Evolutionary conservation across 1,139 yeast species (phyloP).

Genomic region (Groenewaldozyma auringiensis): DNA sequence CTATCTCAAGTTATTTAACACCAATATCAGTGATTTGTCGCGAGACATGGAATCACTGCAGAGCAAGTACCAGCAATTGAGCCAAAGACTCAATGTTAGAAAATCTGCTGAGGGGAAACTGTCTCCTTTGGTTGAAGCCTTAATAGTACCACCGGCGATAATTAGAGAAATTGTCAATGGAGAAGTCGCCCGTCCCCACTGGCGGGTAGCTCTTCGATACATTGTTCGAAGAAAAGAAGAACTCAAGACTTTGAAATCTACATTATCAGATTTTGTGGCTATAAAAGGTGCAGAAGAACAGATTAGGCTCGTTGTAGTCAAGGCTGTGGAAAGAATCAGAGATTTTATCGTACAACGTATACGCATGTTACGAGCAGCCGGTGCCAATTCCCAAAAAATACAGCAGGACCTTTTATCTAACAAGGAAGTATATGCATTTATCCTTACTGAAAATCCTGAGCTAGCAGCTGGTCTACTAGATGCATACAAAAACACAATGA

Average conservation of each 20-base stretch:
- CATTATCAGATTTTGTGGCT: slow-evolving; percentile 16
- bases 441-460: slow-evolving; percentile 48
- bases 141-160: slow-evolving; percentile 60
- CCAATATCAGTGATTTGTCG: slow-evolving; percentile 52
- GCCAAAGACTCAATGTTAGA: slow-evolving; percentile 50
- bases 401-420: slow-evolving; percentile 59
- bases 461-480: slow-evolving; percentile 66
- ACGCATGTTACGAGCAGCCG: slow-evolving; percentile 49
- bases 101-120: slow-evolving; percentile 49
- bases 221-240: slow-evolving; percentile 20
- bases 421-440: slow-evolving; percentile 52
- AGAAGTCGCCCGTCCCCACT: slow-evolving; percentile 26
- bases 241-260: slow-evolving; percentile 13
- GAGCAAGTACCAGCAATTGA: slow-evolving; percentile 50
- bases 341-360: slow-evolving; percentile 60
- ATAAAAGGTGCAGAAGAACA: slow-evolving; percentile 32
- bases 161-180: slow-evolving; percentile 28
- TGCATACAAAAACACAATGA: slow-evolving; percentile 83
- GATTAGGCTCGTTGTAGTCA: slow-evolving; percentile 40
- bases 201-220: slow-evolving; percentile 30
- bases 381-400: slow-evolving; percentile 56
- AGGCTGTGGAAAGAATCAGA: slow-evolving; percentile 66
- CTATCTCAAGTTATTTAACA: slow-evolving; percentile 46
- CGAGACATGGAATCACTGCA: slow-evolving; percentile 50
- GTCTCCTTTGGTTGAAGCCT: slow-evolving; percentile 64